These are phyloP conservation scores for Blastobotrys chiropterorum DNA, from an alignment of 805 yeast species.

Conservation along the genomic window DNA sequence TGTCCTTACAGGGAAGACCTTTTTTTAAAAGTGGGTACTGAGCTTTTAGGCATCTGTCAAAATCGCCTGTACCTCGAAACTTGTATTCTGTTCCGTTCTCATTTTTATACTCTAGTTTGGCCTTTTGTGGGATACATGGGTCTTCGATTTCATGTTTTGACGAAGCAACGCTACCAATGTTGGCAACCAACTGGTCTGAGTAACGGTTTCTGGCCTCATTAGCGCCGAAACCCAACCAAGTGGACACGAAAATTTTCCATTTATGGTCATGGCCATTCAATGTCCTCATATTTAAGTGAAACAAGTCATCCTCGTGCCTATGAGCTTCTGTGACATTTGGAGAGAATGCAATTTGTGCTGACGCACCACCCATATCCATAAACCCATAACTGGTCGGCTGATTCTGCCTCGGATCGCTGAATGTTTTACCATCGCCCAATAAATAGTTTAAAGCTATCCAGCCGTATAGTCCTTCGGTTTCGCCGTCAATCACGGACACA, in stretches of 20 bases:
- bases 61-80: constrained; percentile 72
- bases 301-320: constrained; percentile 68
- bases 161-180: not conserved
- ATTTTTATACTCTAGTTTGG: constrained; percentile 5
- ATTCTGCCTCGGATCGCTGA: constrained; percentile 22
- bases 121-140: constrained; percentile 70
- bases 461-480: constrained; percentile 90
- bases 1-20: constrained; percentile 74
- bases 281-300: constrained; percentile 57
- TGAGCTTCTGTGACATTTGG: constrained; percentile 58
- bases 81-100: constrained; percentile 25
- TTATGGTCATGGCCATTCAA: constrained; percentile 62
- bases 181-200: constrained; percentile 29
- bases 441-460: constrained; percentile 91
- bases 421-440: constrained; percentile 47
- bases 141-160: constrained; percentile 53
- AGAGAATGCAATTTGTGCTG: constrained; percentile 91
- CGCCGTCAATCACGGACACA: constrained; percentile 86
- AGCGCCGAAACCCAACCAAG: constrained; percentile 98
- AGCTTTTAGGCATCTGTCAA: constrained; percentile 61
- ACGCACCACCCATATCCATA: constrained; percentile 99
- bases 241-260: constrained; percentile 87
- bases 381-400: constrained; percentile 63
- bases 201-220: constrained; percentile 83
- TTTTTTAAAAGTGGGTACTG: constrained; percentile 74